Evolutionary conservation across 2,329 filamentous ascomycete species (phyloP), one percentile per base, ranked within the genome.

Genomic region (Penicillium psychrosexuale): DNA sequence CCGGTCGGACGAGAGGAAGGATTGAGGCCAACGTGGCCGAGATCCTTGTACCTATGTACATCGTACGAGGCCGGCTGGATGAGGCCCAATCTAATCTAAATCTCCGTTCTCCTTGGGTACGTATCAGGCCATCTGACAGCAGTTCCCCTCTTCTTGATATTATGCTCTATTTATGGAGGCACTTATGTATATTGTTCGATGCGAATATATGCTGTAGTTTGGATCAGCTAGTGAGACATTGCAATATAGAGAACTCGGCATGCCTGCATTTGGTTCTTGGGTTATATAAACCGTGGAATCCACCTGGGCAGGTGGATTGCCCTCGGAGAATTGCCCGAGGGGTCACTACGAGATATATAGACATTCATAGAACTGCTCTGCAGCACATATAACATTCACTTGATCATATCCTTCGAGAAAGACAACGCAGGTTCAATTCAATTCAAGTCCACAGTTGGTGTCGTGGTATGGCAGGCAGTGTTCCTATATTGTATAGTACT

Each of bases 11-110:
- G 28, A 24, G 34, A 47, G 50, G 43, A 39, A 56, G 34, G 39
- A 36, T 53, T 58, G 61, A 61, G 51, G 19, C 47, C 56, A 55
- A 55, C 46, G 30, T 24, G 27, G 11, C 56, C 58, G 56, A 58
- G 40, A 47, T 44, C 44, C 49, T 12, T 34, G 3, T 12, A 47
- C 31, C 12, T 33, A 22, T 28, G 9, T 8, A 31, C 33, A 19
- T 55, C 22, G 22, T 24, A 24, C 22, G 22, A 24, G 22, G 22
- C 22, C 22, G 22, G 22, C 22, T 24, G 17, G 19, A 27, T 43
- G 13, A 24, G 5, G 24, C 30, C 40, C 9, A 45, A 48, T 30
- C 3, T 5, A 22, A n/a, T 39, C 22, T 17, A 24, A 13, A 40
- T 43, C 19, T 22, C 31, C 34, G 22, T 19, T 24, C 30, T 38